Evolutionary conservation across 306 rosid species (phyloP), one percentile per base, ranked within the genome.

Genomic region (Vigna radiata): DNA sequence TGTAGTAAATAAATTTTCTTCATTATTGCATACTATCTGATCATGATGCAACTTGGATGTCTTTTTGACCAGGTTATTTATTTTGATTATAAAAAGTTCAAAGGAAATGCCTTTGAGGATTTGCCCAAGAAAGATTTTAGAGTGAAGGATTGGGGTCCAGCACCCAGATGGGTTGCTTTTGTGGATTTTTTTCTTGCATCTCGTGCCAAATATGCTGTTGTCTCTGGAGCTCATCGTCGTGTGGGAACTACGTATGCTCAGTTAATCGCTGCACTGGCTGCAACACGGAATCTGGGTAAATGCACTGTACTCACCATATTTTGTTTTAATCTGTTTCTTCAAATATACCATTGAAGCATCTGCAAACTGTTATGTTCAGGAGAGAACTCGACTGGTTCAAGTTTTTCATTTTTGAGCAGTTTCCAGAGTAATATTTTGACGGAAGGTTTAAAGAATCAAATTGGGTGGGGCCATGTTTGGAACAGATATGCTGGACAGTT

Each of bases 391-490:
- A 68, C 90, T 0, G 83, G 89, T 65, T 77, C 92, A 27, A 85
- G 79, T 18, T 92, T 92, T 87, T 53, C 86, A 41, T 90, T 92
- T 83, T 83, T 88, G 16, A 92, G 97, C 87, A 94, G 97, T 81
- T 92, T 90, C 85, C 98, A 94, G 48, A 60, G 96, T 70, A 90
- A 89, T 73, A 75, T 92, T 78, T 81, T 94, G 81, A 82, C 76
- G 19, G 90, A 88, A 1, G 98, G 98, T 67, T 77, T 94, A 27
- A 90, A 87, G 86, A 86, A 89, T 65, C 98, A 94, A 80, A 80
- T 92, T 47, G 98, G 98, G 50, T 94, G 98, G 98, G 98, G 98
- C 31, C 98, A 94, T 81, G 94, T 87, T 8, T 94, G 98, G 98
- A 94, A 92, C 90, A 84, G 98, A 82, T 94, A 83, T 78, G 92